phyloP scores from a whole-genome alignment of 768 basidiomycete species.

The Pisolithus sp. region DNA sequence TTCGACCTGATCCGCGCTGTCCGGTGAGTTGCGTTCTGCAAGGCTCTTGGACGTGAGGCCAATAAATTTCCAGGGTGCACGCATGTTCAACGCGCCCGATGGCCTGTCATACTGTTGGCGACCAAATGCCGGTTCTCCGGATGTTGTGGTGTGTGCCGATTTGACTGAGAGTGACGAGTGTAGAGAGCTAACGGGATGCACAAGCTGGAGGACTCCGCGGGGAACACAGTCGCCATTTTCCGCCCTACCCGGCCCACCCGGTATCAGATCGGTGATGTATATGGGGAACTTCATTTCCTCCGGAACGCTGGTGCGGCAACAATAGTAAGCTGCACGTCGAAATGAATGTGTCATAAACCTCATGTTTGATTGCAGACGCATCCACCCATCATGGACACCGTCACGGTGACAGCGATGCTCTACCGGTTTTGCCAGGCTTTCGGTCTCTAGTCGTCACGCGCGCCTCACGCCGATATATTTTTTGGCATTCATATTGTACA shows the following conservation, averaged over 20 bases:
- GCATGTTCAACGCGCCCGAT: constrained; percentile 78
- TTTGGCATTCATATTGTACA: constrained; percentile 25
- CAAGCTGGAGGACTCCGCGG: constrained; percentile 68
- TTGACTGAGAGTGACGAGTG: not conserved
- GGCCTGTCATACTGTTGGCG: constrained; percentile 78
- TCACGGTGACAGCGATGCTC: constrained; percentile 79
- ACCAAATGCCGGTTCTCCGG: constrained; percentile 50
- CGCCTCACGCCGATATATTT: constrained; percentile 8
- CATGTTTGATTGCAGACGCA: constrained; percentile 52
- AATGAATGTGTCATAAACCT: constrained; percentile 15
- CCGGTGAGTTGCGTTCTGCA: constrained; percentile 40
- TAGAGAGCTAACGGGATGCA: constrained; percentile 3
- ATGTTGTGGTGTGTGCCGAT: constrained; percentile 48
- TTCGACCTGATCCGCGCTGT: constrained; percentile 57
- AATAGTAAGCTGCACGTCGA: constrained; percentile 46
- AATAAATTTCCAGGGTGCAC: constrained; percentile 41
- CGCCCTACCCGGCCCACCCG: constrained; percentile 70
- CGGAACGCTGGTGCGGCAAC: constrained; percentile 75
- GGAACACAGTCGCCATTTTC: constrained; percentile 71
- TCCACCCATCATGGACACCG: constrained; percentile 86
- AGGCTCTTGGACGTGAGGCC: constrained; percentile 9
- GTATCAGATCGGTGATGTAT: constrained; percentile 82
- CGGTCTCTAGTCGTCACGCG: constrained; percentile 32
- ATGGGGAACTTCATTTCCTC: constrained; percentile 79
- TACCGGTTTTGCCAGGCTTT: constrained; percentile 67